Evolutionary conservation across 257 asterid species (phyloP).

Genomic region (Verbena officinalis): DNA sequence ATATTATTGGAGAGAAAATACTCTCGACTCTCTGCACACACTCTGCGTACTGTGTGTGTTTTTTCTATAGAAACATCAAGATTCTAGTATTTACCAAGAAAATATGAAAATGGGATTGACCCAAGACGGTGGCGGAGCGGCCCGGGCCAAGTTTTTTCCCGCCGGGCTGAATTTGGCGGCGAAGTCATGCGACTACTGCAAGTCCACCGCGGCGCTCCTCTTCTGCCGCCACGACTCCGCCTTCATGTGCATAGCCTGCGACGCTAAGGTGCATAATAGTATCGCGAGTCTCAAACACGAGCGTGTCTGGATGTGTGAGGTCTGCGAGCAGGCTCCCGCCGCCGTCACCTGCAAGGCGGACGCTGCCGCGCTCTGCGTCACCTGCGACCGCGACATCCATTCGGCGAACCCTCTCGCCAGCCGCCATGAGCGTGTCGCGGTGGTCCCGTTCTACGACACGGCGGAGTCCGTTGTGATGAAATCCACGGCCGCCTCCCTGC

Average conservation of each 20-base stretch:
- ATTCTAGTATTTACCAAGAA: no score
- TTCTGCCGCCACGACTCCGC: conserved; percentile 68
- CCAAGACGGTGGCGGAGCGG: conserved; percentile 29
- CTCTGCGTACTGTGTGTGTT: no score
- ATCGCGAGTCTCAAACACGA: conserved; percentile 37
- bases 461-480: conserved; percentile 61
- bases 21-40: no score
- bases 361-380: conserved; percentile 73
- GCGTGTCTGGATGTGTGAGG: conserved; percentile 89
- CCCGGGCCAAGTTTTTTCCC: conserved; percentile 40
- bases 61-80: no score
- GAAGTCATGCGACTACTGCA: conserved; percentile 76
- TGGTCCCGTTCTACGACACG: conserved; percentile 67
- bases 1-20: neutral
- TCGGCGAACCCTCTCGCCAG: conserved; percentile 76
- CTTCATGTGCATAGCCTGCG: conserved; percentile 71
- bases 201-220: conserved; percentile 59
- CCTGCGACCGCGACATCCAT: conserved; percentile 83
- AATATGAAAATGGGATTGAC: conserved; percentile 23
- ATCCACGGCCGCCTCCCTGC: conserved; percentile 37
- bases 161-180: conserved; percentile 46
- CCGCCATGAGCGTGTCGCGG: conserved; percentile 78
- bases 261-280: conserved; percentile 45
- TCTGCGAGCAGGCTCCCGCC: conserved; percentile 83
- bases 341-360: conserved; percentile 75